These are phyloP conservation scores for Leccinum huronense DNA, from an alignment of 1,284 basidiomycete genomes.

Conservation along the genomic window DNA sequence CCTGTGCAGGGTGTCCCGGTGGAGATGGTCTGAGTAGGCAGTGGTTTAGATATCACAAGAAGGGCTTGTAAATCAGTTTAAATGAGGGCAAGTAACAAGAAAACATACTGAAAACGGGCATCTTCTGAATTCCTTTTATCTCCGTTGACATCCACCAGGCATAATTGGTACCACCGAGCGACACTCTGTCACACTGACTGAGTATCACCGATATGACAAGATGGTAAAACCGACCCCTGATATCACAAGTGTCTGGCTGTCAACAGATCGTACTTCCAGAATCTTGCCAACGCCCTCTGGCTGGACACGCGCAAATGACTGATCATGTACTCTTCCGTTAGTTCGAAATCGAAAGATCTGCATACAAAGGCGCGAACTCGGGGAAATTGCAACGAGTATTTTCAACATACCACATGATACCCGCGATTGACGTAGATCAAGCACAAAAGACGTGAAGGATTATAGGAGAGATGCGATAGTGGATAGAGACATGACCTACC, in stretches of 20 bases:
- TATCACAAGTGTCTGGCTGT: constrained; percentile 26
- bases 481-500: constrained; percentile 38
- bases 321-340: background rate
- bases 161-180: constrained; percentile 27
- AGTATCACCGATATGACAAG: constrained; percentile 7
- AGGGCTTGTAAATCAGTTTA: constrained; percentile 13
- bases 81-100: background rate
- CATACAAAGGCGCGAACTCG: background rate
- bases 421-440: constrained; percentile 27
- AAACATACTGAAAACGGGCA: constrained; percentile 25
- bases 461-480: constrained; percentile 20
- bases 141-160: constrained; percentile 17
- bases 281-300: constrained; percentile 25
- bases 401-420: constrained; percentile 24
- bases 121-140: constrained; percentile 14
- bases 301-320: constrained; percentile 14
- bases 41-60: constrained; percentile 16
- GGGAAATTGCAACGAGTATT: background rate
- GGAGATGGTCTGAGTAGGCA: constrained; percentile 8
- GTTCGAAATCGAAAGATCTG: constrained; percentile 28
- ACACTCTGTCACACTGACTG: constrained; percentile 15
- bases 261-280: constrained; percentile 24
- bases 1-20: constrained; percentile 9
- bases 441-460: constrained; percentile 29
- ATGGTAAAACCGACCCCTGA: constrained; percentile 25